Conservation (phyloP, 2,329 filamentous ascomycete species). For the Fusarium continuum region DNA sequence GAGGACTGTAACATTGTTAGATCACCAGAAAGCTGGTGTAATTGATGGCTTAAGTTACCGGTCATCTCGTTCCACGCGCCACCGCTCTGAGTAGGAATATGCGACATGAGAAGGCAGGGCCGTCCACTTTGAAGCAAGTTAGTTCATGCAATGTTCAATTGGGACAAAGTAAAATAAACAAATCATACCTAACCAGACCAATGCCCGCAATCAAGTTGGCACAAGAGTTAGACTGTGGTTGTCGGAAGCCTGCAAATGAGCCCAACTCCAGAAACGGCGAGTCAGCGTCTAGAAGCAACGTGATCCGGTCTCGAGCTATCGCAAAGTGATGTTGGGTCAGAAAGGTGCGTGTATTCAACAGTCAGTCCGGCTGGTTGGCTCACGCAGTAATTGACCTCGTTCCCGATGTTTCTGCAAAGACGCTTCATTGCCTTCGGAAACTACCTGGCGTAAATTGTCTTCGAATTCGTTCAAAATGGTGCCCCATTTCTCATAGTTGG, state of each 20-base stretch:
- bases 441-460: background rate
- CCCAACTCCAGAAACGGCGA: background rate
- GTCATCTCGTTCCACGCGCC: constrained; percentile 56
- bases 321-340: background rate
- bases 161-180: too few species aligned
- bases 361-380: background rate
- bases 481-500: background rate
- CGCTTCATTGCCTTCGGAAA: background rate
- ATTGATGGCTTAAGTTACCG: constrained; percentile 28
- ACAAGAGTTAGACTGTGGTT: background rate
- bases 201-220: background rate
- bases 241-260: background rate
- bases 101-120: constrained; percentile 50
- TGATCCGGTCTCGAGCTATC: background rate
- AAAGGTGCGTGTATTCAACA: background rate
- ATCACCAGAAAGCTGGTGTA: too few species aligned
- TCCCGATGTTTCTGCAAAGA: background rate
- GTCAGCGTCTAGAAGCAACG: background rate
- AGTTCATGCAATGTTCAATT: too few species aligned
- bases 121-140: too few species aligned
- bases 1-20: constrained; percentile 41
- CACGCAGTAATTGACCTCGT: background rate
- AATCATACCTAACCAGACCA: background rate
- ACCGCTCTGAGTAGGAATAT: constrained; percentile 54
- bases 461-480: background rate